These are phyloP conservation scores for Trypanosoma avium DNA, from an alignment of 208 protist species.

Conservation along the genomic window DNA sequence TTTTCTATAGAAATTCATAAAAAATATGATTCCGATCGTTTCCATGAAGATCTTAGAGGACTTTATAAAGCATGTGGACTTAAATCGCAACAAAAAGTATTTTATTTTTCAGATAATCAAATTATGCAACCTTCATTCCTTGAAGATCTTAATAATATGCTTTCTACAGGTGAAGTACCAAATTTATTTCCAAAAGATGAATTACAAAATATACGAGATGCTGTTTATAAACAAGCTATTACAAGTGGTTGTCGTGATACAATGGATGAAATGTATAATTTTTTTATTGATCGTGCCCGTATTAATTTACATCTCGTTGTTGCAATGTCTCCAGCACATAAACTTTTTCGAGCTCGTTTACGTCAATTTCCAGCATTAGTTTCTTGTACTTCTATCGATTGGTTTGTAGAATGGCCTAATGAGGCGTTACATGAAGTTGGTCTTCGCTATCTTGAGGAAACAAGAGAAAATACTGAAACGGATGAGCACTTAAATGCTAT, in stretches of 20 bases:
- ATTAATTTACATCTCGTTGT: conserved; percentile 96
- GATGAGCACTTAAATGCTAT: conserved; percentile 83
- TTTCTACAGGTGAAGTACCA: conserved; percentile 97
- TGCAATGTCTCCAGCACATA: conserved; percentile 97
- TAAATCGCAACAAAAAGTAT: conserved; percentile 95
- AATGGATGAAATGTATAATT: conserved; percentile 93
- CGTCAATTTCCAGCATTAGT: conserved; percentile 98
- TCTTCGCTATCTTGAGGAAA: conserved; percentile 78
- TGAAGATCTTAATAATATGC: conserved; percentile 98
- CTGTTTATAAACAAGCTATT: conserved; percentile 89
- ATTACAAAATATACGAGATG: conserved; percentile 91
- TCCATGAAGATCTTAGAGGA: conserved; percentile 97
- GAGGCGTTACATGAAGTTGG: conserved; percentile 96
- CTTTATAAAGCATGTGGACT: conserved; percentile 95
- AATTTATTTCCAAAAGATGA: conserved; percentile 97
- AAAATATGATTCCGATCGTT: conserved; percentile 95
- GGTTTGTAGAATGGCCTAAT: conserved; percentile 98
- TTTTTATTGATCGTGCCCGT: conserved; percentile 95
- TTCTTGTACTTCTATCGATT: conserved; percentile 98
- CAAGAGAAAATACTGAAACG: conserved; percentile 85
- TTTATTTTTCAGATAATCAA: conserved; percentile 98
- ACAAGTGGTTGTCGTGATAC: conserved; percentile 88
- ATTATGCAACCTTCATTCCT: conserved; percentile 96
- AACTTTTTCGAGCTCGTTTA: conserved; percentile 94
- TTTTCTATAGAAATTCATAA: conserved; percentile 97